phyloP scores from a whole-genome alignment of 805 yeast genomes.

The Saturnispora gosingensis region DNA sequence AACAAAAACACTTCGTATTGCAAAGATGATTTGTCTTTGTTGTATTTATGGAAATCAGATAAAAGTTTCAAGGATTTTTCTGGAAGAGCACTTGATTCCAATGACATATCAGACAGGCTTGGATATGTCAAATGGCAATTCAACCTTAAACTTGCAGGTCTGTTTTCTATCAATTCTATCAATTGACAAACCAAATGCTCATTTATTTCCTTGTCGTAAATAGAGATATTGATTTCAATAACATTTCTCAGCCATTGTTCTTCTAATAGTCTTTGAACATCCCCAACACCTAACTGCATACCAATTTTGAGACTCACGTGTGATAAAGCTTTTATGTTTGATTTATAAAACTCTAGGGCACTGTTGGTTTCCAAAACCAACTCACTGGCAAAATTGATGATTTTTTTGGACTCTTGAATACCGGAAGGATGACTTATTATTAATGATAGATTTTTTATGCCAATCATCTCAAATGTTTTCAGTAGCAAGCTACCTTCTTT shows the following conservation, averaged over 20 bases:
- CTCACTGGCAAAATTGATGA: conserved; percentile 3
- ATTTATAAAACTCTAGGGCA: conserved; percentile 2
- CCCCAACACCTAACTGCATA: not conserved
- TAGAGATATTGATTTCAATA: conserved; percentile 1
- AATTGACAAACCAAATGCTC: not conserved
- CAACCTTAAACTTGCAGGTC: conserved; percentile 1
- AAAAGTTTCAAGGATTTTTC: conserved; percentile 1
- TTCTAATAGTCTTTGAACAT: not conserved
- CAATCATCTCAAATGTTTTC: conserved; percentile 2
- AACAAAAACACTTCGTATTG: conserved; percentile 6
- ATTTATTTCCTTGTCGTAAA: conserved; percentile 7
- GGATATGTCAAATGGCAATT: conserved; percentile 7
- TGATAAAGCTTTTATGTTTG: not conserved
- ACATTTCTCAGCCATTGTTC: not conserved
- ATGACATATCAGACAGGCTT: conserved; percentile 3
- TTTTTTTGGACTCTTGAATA: not conserved
- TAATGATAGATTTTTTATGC: not conserved
- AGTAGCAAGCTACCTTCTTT: not conserved
- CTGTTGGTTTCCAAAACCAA: not conserved
- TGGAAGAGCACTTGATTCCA: not conserved
- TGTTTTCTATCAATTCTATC: not conserved
- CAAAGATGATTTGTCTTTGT: not conserved
- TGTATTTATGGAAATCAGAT: conserved; percentile 2
- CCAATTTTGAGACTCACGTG: not conserved
- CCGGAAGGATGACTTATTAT: conserved; percentile 3